Percentiles rank a stretch among this genome's conserved stretches.
Evolutionary conservation across 768 basidiomycete genomes (phyloP).

Genomic region (Psilocybe cyanescens): DNA sequence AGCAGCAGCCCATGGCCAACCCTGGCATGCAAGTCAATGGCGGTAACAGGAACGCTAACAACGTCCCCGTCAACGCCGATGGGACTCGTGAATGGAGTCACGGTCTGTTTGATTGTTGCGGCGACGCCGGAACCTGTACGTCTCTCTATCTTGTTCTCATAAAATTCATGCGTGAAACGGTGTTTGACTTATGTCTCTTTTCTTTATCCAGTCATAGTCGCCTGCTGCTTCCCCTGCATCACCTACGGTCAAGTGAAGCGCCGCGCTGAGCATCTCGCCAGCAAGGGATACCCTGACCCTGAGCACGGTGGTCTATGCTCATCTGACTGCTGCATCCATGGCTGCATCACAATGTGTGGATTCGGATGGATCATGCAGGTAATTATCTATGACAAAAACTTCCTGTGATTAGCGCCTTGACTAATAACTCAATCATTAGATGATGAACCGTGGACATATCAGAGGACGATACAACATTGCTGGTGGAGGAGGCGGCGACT

Average conservation of each 20-base stretch:
- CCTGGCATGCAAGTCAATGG: conserved; percentile 27
- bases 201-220: conserved; percentile 31
- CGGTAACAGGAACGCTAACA: conserved; percentile 39
- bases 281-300: conserved; percentile 39
- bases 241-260: conserved; percentile 41
- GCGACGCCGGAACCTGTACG: conserved; percentile 36
- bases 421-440: conserved; percentile 18
- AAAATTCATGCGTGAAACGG: not conserved
- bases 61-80: conserved; percentile 30
- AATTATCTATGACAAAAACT: not conserved
- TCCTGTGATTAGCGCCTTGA: not conserved
- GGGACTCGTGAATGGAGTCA: conserved; percentile 42
- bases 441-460: conserved; percentile 36
- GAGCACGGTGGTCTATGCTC: conserved; percentile 36
- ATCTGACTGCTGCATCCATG: conserved; percentile 41
- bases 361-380: conserved; percentile 47
- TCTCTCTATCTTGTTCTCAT: not conserved
- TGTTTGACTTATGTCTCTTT: not conserved
- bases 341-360: conserved; percentile 31
- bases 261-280: conserved; percentile 42
- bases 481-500: conserved; percentile 45
- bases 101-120: conserved; percentile 35
- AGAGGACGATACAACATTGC: conserved; percentile 50
- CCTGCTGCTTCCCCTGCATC: conserved; percentile 47
- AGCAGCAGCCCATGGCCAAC: conserved; percentile 21